Base-by-base conservation (phyloP, 164 flowering plant species). In the Kingdonia uniflora region DNA sequence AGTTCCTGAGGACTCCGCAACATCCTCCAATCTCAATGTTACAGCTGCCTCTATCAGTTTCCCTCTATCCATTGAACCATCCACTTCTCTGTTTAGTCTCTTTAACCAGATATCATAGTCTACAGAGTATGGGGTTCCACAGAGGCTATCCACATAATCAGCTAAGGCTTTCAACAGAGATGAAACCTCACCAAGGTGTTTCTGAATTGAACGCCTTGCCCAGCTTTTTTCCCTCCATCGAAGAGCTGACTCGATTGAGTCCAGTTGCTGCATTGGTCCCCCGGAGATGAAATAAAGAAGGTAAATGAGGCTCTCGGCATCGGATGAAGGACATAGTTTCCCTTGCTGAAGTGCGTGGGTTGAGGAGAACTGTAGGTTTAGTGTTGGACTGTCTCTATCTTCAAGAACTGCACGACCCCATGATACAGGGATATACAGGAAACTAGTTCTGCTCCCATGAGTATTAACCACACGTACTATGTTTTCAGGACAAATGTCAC, bases 401-500 rank as follows among this genome's bases (percentile, higher is more conserved):
- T 87, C 95, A 16, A 87, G 38, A 51, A 87, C 87, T 8, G 95
- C 95, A 62, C 75, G 85, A 1, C 95, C 95, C 92, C 92, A 82
- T 19, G 76, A 74, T 40, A 74, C 69, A 24, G 71, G 81, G 33
- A 71, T 60, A 56, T 68, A 67, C 20, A 50, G 29, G 65, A 60
- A 59, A 37, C 54, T 68, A 43, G 46, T 51, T 43, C 65, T 61
- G 14, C 61, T 21, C 23, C 76, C 73, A 26, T 57, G 52, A 15
- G 42, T 47, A 23, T 58, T 68, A 40, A 62, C 48, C 37, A 84
- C 82, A 29, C 78, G 71, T 2, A 81, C 59, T 22, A 84, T 55
- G 52, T 87, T 87, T 61, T 87, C 95, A 1, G 92, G 92, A 59
- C 82, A 76, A 29, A 87, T 72, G 60, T 87, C 95, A 6, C 95